These are phyloP conservation scores for Boletus sp. DNA, from an alignment of 1,284 basidiomycete genomes.

Conservation along the genomic window DNA sequence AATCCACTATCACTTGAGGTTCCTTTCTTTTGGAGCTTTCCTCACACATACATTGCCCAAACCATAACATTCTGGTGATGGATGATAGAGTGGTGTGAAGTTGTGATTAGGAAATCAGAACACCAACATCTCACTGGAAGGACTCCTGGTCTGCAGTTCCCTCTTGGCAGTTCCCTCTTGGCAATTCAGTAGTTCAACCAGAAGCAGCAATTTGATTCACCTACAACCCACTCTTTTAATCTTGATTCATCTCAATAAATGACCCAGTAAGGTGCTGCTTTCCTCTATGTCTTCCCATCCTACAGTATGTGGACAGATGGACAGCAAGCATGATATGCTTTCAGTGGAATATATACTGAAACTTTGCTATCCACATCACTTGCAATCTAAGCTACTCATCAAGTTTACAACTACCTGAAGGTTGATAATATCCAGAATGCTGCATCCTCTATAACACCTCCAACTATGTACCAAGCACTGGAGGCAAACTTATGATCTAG, in stretches of 20 bases:
- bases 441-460: slow-evolving; percentile 56
- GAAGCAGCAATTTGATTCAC: slow-evolving; percentile 53
- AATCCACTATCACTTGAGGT: too few species aligned
- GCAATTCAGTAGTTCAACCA: slow-evolving; percentile 2
- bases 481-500: too few species aligned
- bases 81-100: too few species aligned
- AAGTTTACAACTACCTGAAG: slow-evolving; percentile 80
- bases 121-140: slow-evolving; percentile 64
- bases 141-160: slow-evolving; percentile 59
- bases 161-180: too few species aligned
- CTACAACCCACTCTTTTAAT: slow-evolving; percentile 55
- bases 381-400: not conserved
- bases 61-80: too few species aligned
- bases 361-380: not conserved
- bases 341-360: slow-evolving; percentile 62
- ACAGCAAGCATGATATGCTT: slow-evolving; percentile 34
- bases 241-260: slow-evolving; percentile 59
- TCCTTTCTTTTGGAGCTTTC: too few species aligned
- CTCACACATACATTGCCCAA: too few species aligned
- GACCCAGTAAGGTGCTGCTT: slow-evolving; percentile 51
- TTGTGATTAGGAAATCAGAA: too few species aligned
- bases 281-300: slow-evolving; percentile 58
- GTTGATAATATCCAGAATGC: slow-evolving; percentile 73
- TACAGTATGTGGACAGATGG: slow-evolving; percentile 64
- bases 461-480: slow-evolving; percentile 55